These are phyloP conservation scores for Tulasnella sp. DNA, from an alignment of 768 basidiomycete species.

Conservation along the genomic window DNA sequence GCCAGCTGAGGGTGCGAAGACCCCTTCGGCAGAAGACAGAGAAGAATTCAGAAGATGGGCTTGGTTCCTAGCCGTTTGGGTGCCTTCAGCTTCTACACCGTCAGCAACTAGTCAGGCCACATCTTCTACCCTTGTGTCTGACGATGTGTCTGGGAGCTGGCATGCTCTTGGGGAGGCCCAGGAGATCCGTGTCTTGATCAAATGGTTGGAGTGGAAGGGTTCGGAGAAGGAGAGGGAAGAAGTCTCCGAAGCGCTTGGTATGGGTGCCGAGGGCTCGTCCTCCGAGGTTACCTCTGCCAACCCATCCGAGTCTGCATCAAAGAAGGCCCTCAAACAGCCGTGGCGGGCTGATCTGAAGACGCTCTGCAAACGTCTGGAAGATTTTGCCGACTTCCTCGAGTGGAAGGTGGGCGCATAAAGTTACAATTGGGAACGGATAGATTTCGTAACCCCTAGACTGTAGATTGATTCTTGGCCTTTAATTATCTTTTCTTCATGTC, in stretches of 20 bases:
- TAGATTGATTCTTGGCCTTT: not conserved
- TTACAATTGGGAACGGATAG: not conserved
- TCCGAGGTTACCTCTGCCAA: slow-evolving; percentile 20
- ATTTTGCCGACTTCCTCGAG: slow-evolving; percentile 63
- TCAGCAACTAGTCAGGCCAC: slow-evolving; percentile 51
- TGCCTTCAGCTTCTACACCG: not conserved
- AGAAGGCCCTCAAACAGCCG: slow-evolving; percentile 19
- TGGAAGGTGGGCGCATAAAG: slow-evolving; percentile 46
- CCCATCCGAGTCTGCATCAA: not conserved
- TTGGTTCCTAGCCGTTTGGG: slow-evolving; percentile 74
- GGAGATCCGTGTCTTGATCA: slow-evolving; percentile 66
- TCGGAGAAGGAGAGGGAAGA: not conserved
- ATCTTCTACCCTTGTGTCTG: slow-evolving; percentile 46
- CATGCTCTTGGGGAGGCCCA: slow-evolving; percentile 72
- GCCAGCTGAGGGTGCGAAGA: slow-evolving; percentile 61
- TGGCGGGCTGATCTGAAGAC: slow-evolving; percentile 46
- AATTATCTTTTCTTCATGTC: not conserved
- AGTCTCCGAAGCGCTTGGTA: not conserved
- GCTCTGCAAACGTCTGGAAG: slow-evolving; percentile 59
- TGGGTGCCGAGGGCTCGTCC: not conserved
- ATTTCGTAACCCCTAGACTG: not conserved
- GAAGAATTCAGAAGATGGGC: slow-evolving; percentile 62
- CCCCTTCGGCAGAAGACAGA: slow-evolving; percentile 56
- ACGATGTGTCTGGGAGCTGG: slow-evolving; percentile 58
- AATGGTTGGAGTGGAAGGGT: slow-evolving; percentile 54